Conservation (phyloP, 78 protist species). For the Paulinella micropora region DNA sequence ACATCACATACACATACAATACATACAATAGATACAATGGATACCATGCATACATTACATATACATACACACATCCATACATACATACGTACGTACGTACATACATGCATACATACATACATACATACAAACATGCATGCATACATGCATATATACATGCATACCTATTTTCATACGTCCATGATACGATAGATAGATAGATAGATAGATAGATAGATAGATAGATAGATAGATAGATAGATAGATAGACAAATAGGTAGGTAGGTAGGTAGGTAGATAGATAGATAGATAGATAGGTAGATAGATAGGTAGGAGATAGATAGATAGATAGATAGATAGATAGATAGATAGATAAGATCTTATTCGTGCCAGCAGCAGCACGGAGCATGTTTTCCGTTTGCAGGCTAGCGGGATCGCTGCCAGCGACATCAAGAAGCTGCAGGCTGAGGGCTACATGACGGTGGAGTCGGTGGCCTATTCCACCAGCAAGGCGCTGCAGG, state of each 20-base stretch:
- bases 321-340: neutral
- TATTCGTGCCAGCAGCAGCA: neutral
- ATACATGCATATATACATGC: neutral
- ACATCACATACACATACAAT: too few relatives aligned
- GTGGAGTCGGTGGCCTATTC: conserved; percentile 79
- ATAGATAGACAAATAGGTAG: neutral
- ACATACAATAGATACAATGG: too few relatives aligned
- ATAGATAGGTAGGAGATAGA: neutral
- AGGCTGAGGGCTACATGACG: conserved; percentile 45
- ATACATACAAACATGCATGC: neutral
- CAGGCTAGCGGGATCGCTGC: neutral
- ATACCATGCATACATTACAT: too few relatives aligned
- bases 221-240: neutral
- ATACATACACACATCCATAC: too few relatives aligned
- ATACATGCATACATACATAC: neutral
- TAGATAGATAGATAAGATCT: neutral
- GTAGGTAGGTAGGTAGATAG: neutral
- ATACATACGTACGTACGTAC: neutral
- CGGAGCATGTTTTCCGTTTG: neutral
- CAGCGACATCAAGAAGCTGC: neutral
- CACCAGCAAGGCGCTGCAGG: conserved; percentile 54
- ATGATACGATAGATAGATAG: neutral
- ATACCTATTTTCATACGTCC: neutral
- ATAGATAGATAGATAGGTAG: neutral
- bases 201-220: neutral